A percentile compares a stretch with the other conserved stretches of the same genome.
These are phyloP conservation scores for Elsinoe perseae DNA, from an alignment of 2,329 filamentous ascomycete genomes.

Conservation along the genomic window DNA sequence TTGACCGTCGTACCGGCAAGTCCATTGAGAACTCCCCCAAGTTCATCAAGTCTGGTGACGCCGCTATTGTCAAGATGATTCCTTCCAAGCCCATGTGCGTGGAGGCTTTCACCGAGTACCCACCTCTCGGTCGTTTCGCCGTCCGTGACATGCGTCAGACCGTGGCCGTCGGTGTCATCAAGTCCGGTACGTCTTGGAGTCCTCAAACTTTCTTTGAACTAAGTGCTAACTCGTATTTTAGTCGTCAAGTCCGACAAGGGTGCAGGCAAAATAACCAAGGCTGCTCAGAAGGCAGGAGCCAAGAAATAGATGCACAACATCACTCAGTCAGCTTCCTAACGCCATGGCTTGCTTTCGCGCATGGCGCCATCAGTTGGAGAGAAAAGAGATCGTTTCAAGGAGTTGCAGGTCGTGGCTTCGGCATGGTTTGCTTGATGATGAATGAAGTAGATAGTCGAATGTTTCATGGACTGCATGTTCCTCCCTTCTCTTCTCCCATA, in stretches of 20 bases:
- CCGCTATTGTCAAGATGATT: conserved; percentile 99
- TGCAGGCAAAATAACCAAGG: conserved; percentile 46
- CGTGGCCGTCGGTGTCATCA: conserved; percentile 92
- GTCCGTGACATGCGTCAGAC: conserved; percentile 93
- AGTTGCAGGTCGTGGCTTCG: not conserved
- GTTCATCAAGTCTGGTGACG: conserved; percentile 99
- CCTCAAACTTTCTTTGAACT: conserved; percentile 18
- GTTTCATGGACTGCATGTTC: conserved; percentile 5
- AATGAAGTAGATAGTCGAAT: conserved; percentile 9
- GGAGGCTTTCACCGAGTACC: conserved; percentile 99
- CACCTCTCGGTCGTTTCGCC: conserved; percentile 98
- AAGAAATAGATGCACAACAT: conserved; percentile 30
- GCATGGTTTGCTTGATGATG: conserved; percentile 6
- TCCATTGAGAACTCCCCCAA: conserved; percentile 84
- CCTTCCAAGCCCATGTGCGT: conserved; percentile 99
- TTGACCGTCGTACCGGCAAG: conserved; percentile 99
- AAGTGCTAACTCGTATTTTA: conserved; percentile 17
- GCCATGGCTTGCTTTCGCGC: not conserved
- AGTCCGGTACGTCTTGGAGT: conserved; percentile 64
- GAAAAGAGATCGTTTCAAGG: not conserved
- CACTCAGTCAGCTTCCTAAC: not conserved
- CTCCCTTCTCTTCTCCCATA: too few relatives aligned
- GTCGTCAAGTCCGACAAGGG: conserved; percentile 42
- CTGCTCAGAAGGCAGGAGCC: conserved; percentile 29
- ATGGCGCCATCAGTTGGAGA: conserved; percentile 5